A percentile compares a stretch with the other conserved stretches of the same genome.
phyloP scores from a whole-genome alignment of 1,284 basidiomycete species.

The Ganoderma sinense region DNA sequence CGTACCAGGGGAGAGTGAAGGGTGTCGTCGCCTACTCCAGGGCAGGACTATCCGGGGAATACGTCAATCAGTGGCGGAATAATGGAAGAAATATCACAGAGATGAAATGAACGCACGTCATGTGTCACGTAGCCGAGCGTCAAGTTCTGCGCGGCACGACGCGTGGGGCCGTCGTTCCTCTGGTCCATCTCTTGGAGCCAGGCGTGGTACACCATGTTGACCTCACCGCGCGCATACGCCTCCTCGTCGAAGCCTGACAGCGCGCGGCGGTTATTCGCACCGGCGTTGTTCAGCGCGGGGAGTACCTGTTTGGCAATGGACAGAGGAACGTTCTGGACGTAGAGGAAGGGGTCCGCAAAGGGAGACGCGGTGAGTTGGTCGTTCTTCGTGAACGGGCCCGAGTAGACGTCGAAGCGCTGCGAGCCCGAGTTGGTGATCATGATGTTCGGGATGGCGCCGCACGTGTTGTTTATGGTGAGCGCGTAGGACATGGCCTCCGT shows the following conservation, averaged over 20 bases:
- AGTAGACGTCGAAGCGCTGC: constrained; percentile 77
- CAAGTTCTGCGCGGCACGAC: constrained; percentile 51
- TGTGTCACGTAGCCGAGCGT: constrained; percentile 79
- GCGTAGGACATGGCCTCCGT: constrained; percentile 63
- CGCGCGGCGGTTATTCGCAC: constrained; percentile 19
- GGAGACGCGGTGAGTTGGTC: constrained; percentile 80
- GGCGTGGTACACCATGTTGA: constrained; percentile 55
- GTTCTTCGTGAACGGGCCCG: constrained; percentile 79
- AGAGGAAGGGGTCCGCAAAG: constrained; percentile 67
- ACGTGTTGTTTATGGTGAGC: constrained; percentile 66
- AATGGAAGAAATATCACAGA: background rate
- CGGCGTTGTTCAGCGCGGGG: constrained; percentile 54
- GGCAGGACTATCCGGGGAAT: constrained; percentile 56
- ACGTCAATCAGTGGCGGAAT: background rate
- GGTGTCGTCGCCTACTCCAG: constrained; percentile 76
- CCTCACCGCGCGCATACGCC: constrained; percentile 57
- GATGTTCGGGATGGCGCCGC: constrained; percentile 65
- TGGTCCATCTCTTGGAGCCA: constrained; percentile 67
- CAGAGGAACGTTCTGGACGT: constrained; percentile 59
- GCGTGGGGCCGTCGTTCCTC: constrained; percentile 40
- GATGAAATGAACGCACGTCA: constrained; percentile 56
- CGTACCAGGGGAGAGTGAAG: constrained; percentile 58
- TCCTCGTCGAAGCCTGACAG: constrained; percentile 35
- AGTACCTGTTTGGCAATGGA: constrained; percentile 61
- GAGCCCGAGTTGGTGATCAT: constrained; percentile 79